Evolutionary conservation across 2,329 filamentous ascomycete genomes (phyloP).

Genomic region (Alternaria metachromatica): DNA sequence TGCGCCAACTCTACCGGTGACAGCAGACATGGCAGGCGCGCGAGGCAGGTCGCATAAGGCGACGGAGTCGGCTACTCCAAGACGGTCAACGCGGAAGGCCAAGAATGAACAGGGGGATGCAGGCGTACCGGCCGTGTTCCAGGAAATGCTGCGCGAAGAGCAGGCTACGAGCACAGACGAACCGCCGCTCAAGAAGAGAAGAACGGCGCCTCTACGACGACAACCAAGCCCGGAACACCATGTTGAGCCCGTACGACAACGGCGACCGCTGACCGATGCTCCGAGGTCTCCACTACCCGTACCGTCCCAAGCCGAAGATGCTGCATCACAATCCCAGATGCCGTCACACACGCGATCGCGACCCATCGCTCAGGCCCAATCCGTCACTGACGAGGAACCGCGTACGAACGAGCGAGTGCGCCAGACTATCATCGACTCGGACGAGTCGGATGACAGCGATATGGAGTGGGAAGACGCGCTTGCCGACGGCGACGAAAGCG

Average conservation of each 20-base stretch:
- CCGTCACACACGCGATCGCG: slow-evolving; percentile 7
- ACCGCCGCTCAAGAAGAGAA: slow-evolving; percentile 49
- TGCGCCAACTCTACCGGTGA: slow-evolving; percentile 2
- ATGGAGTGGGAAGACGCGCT: slow-evolving; percentile 67
- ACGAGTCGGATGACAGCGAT: slow-evolving; percentile 65
- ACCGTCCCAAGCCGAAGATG: slow-evolving; percentile 12
- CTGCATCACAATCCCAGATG: slow-evolving; percentile 6
- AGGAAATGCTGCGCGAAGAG: slow-evolving; percentile 55
- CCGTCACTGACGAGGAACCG: slow-evolving; percentile 9
- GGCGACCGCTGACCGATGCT: background rate
- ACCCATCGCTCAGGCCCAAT: background rate
- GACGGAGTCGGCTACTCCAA: slow-evolving; percentile 18
- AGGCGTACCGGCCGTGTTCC: slow-evolving; percentile 53
- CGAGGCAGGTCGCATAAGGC: slow-evolving; percentile 32
- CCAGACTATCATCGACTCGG: slow-evolving; percentile 53
- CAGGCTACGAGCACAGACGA: slow-evolving; percentile 37
- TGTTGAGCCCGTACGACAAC: background rate
- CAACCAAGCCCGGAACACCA: slow-evolving; percentile 4
- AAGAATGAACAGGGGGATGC: slow-evolving; percentile 29
- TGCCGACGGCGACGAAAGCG: slow-evolving; percentile 32
- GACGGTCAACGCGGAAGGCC: slow-evolving; percentile 33
- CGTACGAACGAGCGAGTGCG: slow-evolving; percentile 37
- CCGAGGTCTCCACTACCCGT: slow-evolving; percentile 6
- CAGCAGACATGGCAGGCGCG: slow-evolving; percentile 35
- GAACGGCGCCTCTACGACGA: slow-evolving; percentile 24